Percentiles rank a stretch among this genome's conserved stretches.
These are phyloP conservation scores for Nitzschia palea DNA, from an alignment of 108 stramenopile genomes.

Conservation along the genomic window DNA sequence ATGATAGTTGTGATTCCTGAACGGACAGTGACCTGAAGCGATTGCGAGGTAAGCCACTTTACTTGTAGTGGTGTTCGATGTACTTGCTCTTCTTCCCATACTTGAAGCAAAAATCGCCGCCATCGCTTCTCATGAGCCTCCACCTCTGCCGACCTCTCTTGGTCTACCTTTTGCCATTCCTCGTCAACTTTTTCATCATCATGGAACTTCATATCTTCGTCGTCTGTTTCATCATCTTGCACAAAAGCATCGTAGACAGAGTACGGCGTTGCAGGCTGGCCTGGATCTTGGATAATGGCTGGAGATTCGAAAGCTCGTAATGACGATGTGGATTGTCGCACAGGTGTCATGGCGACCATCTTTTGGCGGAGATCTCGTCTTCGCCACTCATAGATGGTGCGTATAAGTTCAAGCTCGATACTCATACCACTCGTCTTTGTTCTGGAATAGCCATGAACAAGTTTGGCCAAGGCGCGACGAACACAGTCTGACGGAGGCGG, in stretches of 20 bases:
- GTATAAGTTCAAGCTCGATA: constrained; percentile 48
- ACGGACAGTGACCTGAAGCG: constrained; percentile 35
- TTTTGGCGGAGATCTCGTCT: constrained; percentile 22
- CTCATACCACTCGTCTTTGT: constrained; percentile 21
- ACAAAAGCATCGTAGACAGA: constrained; percentile 42
- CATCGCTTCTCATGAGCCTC: constrained; percentile 45
- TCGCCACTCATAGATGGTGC: constrained; percentile 49
- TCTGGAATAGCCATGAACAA: constrained; percentile 13
- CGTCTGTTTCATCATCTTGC: constrained; percentile 11
- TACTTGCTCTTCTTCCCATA: constrained; percentile 46
- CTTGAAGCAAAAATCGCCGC: constrained; percentile 32
- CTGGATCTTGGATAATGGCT: not conserved
- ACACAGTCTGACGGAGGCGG: constrained; percentile 33
- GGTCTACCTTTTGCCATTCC: constrained; percentile 16
- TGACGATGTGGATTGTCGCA: not conserved
- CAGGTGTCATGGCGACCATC: constrained; percentile 2
- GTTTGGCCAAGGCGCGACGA: constrained; percentile 36
- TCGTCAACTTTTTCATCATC: constrained; percentile 14
- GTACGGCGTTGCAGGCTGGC: constrained; percentile 1
- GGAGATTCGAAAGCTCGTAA: not conserved
- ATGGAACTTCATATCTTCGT: constrained; percentile 10
- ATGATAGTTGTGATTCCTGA: constrained; percentile 23
- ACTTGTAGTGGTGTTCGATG: constrained; percentile 31
- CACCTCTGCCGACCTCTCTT: constrained; percentile 18
- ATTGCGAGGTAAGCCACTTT: constrained; percentile 19